A percentile compares a stretch with the other conserved stretches of the same genome.
These are phyloP conservation scores for Cryptococcus sp. DNA, from an alignment of 1,284 basidiomycete genomes.

Conservation along the genomic window DNA sequence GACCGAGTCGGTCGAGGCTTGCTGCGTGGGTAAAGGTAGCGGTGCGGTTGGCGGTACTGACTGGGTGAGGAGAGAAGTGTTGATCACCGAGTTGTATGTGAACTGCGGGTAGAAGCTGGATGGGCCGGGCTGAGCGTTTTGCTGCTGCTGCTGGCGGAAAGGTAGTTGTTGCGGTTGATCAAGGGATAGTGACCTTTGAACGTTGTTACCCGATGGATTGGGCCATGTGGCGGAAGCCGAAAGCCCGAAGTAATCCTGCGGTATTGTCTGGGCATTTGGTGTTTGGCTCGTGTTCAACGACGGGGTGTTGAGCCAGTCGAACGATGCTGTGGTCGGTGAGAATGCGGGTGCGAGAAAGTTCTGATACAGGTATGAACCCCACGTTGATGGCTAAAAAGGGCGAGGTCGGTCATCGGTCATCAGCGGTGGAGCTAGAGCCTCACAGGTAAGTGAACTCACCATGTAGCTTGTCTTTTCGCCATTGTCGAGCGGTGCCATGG, in stretches of 20 bases:
- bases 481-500: background rate
- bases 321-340: slow-evolving; percentile 30
- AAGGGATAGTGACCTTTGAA: slow-evolving; percentile 9
- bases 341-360: slow-evolving; percentile 43
- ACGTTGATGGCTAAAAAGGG: slow-evolving; percentile 22
- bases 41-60: slow-evolving; percentile 26
- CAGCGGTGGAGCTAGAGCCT: background rate
- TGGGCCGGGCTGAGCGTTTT: slow-evolving; percentile 7
- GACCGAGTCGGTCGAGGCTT: slow-evolving; percentile 22
- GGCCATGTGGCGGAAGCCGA: slow-evolving; percentile 9
- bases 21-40: background rate
- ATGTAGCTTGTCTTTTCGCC: background rate
- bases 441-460: background rate
- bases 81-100: slow-evolving; percentile 25
- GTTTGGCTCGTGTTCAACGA: slow-evolving; percentile 12
- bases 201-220: slow-evolving; percentile 12
- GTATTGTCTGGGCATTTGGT: slow-evolving; percentile 3
- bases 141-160: slow-evolving; percentile 10
- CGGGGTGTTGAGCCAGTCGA: slow-evolving; percentile 28
- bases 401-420: background rate
- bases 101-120: slow-evolving; percentile 20
- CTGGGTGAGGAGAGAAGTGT: slow-evolving; percentile 35
- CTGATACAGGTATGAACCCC: slow-evolving; percentile 49
- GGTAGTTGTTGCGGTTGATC: slow-evolving; percentile 5
- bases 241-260: slow-evolving; percentile 24